A percentile compares a stretch with the other conserved stretches of the same genome.
Evolutionary conservation across 495 filamentous ascomycete species (phyloP).

Genomic region (Trichocladium antarcticum): DNA sequence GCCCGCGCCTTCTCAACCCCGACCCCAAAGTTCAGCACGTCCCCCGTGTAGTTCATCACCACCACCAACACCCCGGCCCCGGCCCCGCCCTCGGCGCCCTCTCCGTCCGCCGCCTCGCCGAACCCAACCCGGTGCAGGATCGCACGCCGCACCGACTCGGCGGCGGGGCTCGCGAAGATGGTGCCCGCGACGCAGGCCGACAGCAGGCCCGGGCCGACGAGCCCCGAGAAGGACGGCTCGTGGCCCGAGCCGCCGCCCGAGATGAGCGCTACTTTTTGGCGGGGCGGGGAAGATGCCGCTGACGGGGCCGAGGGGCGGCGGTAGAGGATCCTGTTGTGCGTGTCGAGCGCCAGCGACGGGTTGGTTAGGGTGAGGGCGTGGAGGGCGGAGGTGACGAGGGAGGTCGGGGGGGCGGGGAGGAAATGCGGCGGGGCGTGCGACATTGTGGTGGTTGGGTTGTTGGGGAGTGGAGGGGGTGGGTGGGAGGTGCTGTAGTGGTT

Average conservation of each 20-base stretch:
- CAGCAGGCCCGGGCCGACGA: constrained; percentile 61
- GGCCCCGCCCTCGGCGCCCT: neutral
- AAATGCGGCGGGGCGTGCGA: no score
- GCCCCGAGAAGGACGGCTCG: constrained; percentile 75
- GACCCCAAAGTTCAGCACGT: constrained; percentile 92
- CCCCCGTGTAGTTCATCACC: constrained; percentile 65
- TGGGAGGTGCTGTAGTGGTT: no score
- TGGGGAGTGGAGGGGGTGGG: no score
- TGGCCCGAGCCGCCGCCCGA: constrained; percentile 89
- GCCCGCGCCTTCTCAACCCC: constrained; percentile 87
- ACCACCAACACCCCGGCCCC: constrained; percentile 54
- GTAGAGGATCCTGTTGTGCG: constrained; percentile 77
- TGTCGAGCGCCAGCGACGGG: constrained; percentile 70
- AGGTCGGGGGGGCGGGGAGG: constrained; percentile 63
- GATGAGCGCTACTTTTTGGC: constrained; percentile 55
- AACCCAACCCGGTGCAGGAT: constrained; percentile 60
- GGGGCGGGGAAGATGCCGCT: neutral
- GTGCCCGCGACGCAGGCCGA: constrained; percentile 80
- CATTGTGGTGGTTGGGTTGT: no score
- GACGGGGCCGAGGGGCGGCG: constrained; percentile 41
- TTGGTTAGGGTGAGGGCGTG: constrained; percentile 71
- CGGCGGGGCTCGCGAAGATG: constrained; percentile 82
- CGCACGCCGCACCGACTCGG: constrained; percentile 73
- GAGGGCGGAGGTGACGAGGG: constrained; percentile 70
- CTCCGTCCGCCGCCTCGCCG: neutral